These are phyloP conservation scores for Miamiensis avidus DNA, from an alignment of 169 alveolate species.

Conservation along the genomic window DNA sequence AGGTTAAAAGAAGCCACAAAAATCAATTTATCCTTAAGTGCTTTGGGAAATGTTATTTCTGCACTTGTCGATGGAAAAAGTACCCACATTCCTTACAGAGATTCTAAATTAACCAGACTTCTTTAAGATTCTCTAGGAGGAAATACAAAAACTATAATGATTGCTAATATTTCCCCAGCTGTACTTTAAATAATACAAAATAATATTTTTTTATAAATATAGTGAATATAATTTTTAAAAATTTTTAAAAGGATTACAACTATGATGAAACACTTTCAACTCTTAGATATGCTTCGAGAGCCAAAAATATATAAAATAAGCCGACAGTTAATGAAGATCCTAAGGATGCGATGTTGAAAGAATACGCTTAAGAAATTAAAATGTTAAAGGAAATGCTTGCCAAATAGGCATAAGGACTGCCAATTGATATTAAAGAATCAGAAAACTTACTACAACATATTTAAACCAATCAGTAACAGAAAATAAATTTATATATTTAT, in stretches of 20 bases:
- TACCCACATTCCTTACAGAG: slow-evolving; percentile 75
- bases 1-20: slow-evolving; percentile 69
- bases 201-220: too few species aligned
- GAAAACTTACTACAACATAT: neutral
- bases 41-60: slow-evolving; percentile 44
- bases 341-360: slow-evolving; percentile 75
- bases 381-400: slow-evolving; percentile 53
- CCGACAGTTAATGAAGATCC: slow-evolving; percentile 85
- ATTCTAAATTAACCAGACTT: slow-evolving; percentile 72
- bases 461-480: neutral
- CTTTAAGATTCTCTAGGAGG: slow-evolving; percentile 79
- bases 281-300: slow-evolving; percentile 73
- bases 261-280: slow-evolving; percentile 70
- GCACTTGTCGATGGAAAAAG: slow-evolving; percentile 62
- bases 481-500: too few species aligned
- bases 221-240: too few species aligned
- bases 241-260: too few species aligned
- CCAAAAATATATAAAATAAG: slow-evolving; percentile 71
- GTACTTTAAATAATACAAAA: too few species aligned
- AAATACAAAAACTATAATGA: slow-evolving; percentile 77
- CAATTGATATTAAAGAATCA: slow-evolving; percentile 30
- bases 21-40: slow-evolving; percentile 51
- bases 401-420: slow-evolving; percentile 11
- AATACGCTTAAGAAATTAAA: slow-evolving; percentile 74
- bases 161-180: slow-evolving; percentile 77